Evolutionary conservation across 495 filamentous ascomycete species (phyloP).

Genomic region (Penicillium coffeae): DNA sequence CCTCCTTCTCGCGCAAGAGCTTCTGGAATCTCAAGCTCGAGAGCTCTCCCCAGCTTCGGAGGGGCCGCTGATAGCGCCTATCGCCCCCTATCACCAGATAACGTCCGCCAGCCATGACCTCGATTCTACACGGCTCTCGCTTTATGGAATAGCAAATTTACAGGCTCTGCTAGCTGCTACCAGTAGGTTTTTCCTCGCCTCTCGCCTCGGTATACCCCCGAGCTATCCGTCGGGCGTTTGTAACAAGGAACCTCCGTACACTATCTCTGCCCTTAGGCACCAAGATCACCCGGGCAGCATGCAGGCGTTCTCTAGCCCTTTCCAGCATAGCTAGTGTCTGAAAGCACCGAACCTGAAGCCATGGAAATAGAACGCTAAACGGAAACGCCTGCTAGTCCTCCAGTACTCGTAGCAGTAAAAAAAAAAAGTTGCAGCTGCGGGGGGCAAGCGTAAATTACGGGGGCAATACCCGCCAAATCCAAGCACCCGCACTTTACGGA

Average conservation of each 20-base stretch:
- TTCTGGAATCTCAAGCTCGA: conserved; percentile 23
- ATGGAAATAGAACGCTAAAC: neutral
- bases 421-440: neutral
- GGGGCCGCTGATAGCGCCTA: conserved; percentile 32
- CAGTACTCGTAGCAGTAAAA: neutral
- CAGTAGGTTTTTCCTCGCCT: no score
- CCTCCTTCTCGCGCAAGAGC: conserved; percentile 21
- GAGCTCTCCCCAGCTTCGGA: conserved; percentile 31
- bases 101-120: neutral
- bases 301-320: no score
- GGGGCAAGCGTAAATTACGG: conserved; percentile 5
- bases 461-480: conserved; percentile 9
- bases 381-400: neutral
- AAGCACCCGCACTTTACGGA: conserved; percentile 4
- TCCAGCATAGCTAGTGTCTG: no score
- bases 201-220: neutral
- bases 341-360: no score
- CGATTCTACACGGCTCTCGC: neutral
- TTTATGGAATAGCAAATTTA: no score
- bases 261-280: no score
- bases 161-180: no score
- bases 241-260: no score
- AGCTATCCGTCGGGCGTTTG: neutral
- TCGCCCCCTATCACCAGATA: conserved; percentile 4
- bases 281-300: no score